Evolutionary conservation across 805 yeast species (phyloP).

Genomic region (Wickerhamomyces alni): DNA sequence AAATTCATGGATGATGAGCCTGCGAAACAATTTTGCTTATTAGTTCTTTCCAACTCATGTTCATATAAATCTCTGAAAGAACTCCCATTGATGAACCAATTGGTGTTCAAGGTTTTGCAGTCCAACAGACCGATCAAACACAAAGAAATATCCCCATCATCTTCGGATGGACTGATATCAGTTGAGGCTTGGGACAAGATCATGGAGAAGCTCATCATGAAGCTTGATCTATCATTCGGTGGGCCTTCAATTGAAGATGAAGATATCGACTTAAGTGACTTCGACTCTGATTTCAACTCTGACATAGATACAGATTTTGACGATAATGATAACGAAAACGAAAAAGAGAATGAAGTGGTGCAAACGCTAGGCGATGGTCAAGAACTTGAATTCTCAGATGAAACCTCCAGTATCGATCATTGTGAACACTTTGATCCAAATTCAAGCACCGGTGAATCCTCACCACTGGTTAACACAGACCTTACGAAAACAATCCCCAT

Average conservation of each 20-base stretch:
- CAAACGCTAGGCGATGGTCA: not conserved
- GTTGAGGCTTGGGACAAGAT: constrained; percentile 19
- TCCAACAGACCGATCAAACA: too few species aligned
- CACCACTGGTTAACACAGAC: not conserved
- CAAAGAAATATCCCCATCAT: too few species aligned
- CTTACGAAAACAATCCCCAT: too few species aligned
- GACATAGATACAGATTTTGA: constrained; percentile 3
- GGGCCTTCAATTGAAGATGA: not conserved
- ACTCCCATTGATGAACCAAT: constrained; percentile 11
- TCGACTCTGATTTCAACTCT: not conserved
- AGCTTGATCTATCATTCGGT: constrained; percentile 11
- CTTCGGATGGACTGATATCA: constrained; percentile 1
- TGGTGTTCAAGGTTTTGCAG: constrained; percentile 11
- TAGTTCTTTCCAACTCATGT: constrained; percentile 12
- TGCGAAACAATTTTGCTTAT: constrained; percentile 6
- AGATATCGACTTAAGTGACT: not conserved
- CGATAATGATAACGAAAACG: constrained; percentile 1
- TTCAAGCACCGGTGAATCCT: not conserved
- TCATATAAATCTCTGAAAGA: constrained; percentile 1
- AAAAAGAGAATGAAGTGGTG: not conserved
- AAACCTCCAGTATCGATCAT: not conserved
- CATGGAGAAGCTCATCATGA: constrained; percentile 19
- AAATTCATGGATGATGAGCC: not conserved
- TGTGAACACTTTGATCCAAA: not conserved
- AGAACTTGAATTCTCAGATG: not conserved